Conservation (phyloP, 2,329 filamentous ascomycete genomes). For the Diplocarpon rosae region DNA sequence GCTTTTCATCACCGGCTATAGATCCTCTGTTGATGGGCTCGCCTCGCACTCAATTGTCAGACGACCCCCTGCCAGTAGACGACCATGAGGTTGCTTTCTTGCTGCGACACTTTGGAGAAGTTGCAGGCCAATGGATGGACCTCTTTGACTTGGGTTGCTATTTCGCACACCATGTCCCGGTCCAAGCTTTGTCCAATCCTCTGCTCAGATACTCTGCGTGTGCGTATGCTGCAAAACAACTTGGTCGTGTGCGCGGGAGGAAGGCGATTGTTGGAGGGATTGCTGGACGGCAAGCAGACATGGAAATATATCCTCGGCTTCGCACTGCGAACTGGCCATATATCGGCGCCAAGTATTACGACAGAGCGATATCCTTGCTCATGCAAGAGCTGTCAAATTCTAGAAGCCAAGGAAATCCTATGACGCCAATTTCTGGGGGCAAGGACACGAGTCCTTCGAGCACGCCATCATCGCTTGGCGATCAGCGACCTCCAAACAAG, state of each 20-base stretch:
- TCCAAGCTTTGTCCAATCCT: conserved; percentile 40
- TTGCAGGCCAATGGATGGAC: conserved; percentile 48
- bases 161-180: conserved; percentile 48
- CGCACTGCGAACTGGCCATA: conserved; percentile 44
- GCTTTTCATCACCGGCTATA: conserved; percentile 31
- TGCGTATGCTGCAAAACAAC: conserved; percentile 50
- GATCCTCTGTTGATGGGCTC: conserved; percentile 30
- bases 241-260: conserved; percentile 40
- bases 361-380: conserved; percentile 42
- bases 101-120: conserved; percentile 48
- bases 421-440: conserved; percentile 26
- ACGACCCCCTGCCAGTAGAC: conserved; percentile 25
- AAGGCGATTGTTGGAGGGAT: conserved; percentile 40
- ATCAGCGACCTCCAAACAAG: conserved; percentile 24
- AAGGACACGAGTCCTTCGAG: conserved; percentile 21
- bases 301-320: conserved; percentile 39
- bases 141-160: conserved; percentile 45
- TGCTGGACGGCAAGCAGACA: conserved; percentile 36
- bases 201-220: conserved; percentile 42
- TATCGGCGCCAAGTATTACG: conserved; percentile 50
- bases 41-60: background rate
- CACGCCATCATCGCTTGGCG: conserved; percentile 18
- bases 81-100: conserved; percentile 50
- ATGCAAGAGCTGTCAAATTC: conserved; percentile 29
- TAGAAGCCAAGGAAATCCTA: conserved; percentile 14